Conservation (phyloP, 192 early-diverging fungal species). For the Funneliformis mosseae region DNA sequence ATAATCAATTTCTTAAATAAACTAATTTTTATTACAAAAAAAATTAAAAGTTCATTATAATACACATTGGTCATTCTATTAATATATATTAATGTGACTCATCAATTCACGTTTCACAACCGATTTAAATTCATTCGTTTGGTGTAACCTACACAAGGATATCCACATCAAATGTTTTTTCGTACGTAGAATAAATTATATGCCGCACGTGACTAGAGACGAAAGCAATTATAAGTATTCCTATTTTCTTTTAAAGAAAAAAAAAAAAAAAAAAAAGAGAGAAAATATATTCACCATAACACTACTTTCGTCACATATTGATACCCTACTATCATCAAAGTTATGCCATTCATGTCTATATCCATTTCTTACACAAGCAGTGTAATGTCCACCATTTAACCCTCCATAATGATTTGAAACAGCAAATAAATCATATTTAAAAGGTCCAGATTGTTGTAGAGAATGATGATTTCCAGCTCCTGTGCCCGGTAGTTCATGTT, state of each 20-base stretch:
- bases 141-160: no score
- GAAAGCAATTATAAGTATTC: background rate
- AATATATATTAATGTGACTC: no score
- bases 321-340: conserved; percentile 85
- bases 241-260: background rate
- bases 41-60: background rate
- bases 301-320: conserved; percentile 54
- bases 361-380: conserved; percentile 68
- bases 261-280: background rate
- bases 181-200: conserved; percentile 27
- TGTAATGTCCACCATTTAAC: conserved; percentile 78
- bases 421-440: conserved; percentile 78
- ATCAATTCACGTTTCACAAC: no score
- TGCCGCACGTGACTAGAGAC: conserved; percentile 17
- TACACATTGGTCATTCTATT: background rate
- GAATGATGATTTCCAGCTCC: background rate
- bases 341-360: conserved; percentile 73
- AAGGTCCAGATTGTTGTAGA: conserved; percentile 27
- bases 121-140: no score
- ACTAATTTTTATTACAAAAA: no score
- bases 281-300: conserved; percentile 51
- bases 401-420: conserved; percentile 80
- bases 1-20: no score
- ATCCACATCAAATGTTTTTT: background rate
- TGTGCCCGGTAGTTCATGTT: conserved; percentile 8